Conservation (phyloP, 306 rosid genomes). For the Hippophae tibetana region DNA sequence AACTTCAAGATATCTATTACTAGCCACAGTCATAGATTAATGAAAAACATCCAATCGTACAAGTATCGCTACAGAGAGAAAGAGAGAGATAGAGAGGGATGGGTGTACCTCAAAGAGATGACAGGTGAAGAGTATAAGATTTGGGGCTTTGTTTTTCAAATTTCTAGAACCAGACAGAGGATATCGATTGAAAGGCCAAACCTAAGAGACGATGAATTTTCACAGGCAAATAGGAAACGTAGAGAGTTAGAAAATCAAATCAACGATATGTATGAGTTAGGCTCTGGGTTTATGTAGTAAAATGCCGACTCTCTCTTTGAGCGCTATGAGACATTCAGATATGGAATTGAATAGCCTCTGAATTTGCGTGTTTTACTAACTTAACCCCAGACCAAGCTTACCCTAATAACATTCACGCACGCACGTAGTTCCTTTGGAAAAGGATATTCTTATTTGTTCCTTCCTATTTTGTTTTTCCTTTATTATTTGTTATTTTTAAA, state of each 20-base stretch:
- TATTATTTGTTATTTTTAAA: no score
- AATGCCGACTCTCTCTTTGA: no score
- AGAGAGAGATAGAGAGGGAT: background rate
- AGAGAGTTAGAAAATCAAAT: constrained; percentile 2
- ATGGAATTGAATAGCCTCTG: no score
- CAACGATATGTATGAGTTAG: background rate
- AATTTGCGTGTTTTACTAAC: no score
- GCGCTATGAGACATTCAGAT: no score
- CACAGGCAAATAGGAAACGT: constrained; percentile 6
- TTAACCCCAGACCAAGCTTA: no score
- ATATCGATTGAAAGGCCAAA: constrained; percentile 2
- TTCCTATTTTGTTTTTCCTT: no score
- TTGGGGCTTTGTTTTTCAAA: constrained; percentile 11
- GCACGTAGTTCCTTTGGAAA: no score
- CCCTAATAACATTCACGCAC: no score
- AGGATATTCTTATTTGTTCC: no score
- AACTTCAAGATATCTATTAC: constrained; percentile 15
- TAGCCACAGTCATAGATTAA: background rate
- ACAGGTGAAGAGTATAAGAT: constrained; percentile 15
- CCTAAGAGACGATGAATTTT: constrained; percentile 11
- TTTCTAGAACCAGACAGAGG: background rate
- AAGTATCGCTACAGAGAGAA: background rate
- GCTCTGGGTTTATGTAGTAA: no score
- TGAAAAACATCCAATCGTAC: constrained; percentile 5
- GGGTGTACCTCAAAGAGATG: constrained; percentile 24